Evolutionary conservation across 345 rosid genomes (phyloP).

Genomic region (Salix caprea): DNA sequence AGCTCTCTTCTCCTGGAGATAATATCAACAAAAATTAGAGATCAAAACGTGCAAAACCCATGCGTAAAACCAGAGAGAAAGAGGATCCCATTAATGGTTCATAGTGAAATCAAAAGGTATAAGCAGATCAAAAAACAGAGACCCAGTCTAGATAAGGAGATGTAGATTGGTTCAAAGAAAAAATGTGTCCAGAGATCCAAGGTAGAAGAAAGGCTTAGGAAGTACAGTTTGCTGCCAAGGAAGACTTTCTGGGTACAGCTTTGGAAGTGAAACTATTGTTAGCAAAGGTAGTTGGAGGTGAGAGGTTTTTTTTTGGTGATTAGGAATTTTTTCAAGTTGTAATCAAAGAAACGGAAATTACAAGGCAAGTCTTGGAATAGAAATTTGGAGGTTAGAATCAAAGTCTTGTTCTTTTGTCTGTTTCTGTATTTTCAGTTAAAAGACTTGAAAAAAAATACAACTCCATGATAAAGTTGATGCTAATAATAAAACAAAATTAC

Average conservation of each 20-base stretch:
- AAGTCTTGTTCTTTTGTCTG: background rate
- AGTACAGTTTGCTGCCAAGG: background rate
- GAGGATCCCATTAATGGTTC: no score
- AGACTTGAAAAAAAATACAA: background rate
- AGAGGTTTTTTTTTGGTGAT: no score
- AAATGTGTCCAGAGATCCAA: no score
- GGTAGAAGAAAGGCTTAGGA: no score
- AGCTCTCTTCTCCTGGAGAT: background rate
- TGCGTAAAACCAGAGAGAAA: background rate
- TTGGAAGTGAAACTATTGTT: background rate
- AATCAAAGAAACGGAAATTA: background rate
- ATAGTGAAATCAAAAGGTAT: no score
- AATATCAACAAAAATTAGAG: constrained; percentile 1
- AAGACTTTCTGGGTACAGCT: background rate
- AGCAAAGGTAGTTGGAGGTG: background rate
- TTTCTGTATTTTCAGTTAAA: background rate
- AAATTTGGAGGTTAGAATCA: background rate
- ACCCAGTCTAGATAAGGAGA: no score
- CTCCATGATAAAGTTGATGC: background rate
- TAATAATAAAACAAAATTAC: no score
- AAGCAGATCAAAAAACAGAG: no score
- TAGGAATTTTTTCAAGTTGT: background rate
- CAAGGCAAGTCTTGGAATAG: background rate
- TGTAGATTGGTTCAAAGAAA: no score
- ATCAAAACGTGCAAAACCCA: background rate